Base-by-base conservation (phyloP, 495 filamentous ascomycete genomes). In the Wilcoxina mikolae region DNA sequence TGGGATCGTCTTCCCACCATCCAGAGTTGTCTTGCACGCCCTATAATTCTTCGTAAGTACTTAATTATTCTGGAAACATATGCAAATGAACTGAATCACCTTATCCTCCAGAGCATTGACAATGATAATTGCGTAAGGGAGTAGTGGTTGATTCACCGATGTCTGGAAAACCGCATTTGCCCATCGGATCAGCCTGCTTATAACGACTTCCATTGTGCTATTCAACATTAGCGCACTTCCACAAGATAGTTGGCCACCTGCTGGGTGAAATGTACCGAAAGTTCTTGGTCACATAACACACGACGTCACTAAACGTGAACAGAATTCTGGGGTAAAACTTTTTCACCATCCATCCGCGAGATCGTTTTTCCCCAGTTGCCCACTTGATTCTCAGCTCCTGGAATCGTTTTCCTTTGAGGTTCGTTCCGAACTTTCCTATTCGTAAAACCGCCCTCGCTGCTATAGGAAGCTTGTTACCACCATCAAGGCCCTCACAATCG, bases 91-190 rank as follows among this genome's bases (percentile, higher is more conserved):
- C 31, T 7, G 31, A 15, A 35, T 35, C 15, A 35, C 31, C 31
- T 35, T 39, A 20, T 45, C 52, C 18, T 69, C 66, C 15, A 61
- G 28, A 12, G 59, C 67, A 53, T 69, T 69, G 23, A 67, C 54
- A 38, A 65, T 62, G 33, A 69, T 55, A 45, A 69, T 63, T 15
- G 67, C 67, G 35, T 64, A 66, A 15, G 67, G 67, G 20, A 69
- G 60, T 18, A 67, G 54, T 38, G 67, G 67, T 27, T 69, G 67
- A 51, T 69, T 69, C 18, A 60, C 46, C 5, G 67, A 65, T 33
- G 49, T 62, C 28, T 68, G 63, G 12, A 65, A 61, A 44, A 58
- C 62, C 26, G 56, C 58, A 20, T 65, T 58, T 11, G 65, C 68
- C 68, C 68, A 69, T 52, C 56, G 42, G 12, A 66, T 49, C 4